Base-by-base conservation (phyloP, 2,329 filamentous ascomycete genomes). In the Fusarium lyarnte region DNA sequence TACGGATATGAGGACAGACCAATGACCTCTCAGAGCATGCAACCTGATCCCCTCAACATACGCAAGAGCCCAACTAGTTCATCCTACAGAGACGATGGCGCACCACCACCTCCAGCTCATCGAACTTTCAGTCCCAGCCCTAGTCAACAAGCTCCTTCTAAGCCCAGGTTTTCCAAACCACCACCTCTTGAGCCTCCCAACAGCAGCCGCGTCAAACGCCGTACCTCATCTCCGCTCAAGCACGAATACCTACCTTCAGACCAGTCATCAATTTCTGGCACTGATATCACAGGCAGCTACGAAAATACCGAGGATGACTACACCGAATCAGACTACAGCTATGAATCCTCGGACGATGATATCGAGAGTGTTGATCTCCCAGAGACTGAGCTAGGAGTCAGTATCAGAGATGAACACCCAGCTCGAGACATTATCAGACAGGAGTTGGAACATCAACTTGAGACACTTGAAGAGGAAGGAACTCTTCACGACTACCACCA, bases 241-340 rank as follows among this genome's bases (percentile, higher is more conserved):
- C 95, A 98, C 79, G 95, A 99, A 82, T 99, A 98, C 77, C 92
- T 95, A 70, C 95, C 95, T 19, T 98, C 96, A 2, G 89, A 91
- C 55, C 82, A 86, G 52, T 90, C 88, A 0, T 91, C 89, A 1
- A 84, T 89, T 45, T 89, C 89, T 11, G 90, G 87, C 10, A 87
- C 86, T 29, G 87, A 89, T n/a, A 85, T 87, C 36, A 86, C 84
- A 33, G 85, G 87, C 39, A 79, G 84, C 19, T 87, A 87, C 17
- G 82, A 83, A n/a, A 86, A 88, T 42, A 70, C 66, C 11, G 75
- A 78, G 23, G 75, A 77, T 16, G 71, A 77, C 14, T 81, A 86
- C 23, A 87, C 87, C 10, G 83, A 85, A 51, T 88, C 89, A 52
- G 83, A 85, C 45, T 88, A 87, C 19, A 83, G 79, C 25, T 81